Percentiles rank a stretch among this genome's conserved stretches.
Conservation (phyloP, 2,329 filamentous ascomycete species). For the Pseudogymnoascus sp. region DNA sequence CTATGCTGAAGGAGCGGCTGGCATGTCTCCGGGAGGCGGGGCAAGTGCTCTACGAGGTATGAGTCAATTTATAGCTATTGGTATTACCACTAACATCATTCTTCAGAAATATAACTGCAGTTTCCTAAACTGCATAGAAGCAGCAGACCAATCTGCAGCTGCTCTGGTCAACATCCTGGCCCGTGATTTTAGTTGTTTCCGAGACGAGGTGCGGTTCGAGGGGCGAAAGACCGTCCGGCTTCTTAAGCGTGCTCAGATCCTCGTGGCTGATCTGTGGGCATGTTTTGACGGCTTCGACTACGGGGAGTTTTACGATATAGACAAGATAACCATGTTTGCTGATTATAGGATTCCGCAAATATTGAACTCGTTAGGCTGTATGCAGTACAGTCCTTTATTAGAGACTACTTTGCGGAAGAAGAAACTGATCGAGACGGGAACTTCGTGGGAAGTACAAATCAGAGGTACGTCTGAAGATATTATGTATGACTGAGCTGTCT, state of each 20-base stretch:
- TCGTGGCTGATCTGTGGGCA: conserved; percentile 94
- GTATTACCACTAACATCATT: conserved; percentile 8
- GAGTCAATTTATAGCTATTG: conserved; percentile 11
- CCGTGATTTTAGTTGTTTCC: conserved; percentile 74
- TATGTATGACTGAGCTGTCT: conserved; percentile 5
- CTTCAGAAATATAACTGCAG: conserved; percentile 65
- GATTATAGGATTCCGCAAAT: conserved; percentile 97
- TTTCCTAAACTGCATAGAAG: conserved; percentile 63
- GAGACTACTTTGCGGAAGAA: conserved; percentile 59
- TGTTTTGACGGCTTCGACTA: conserved; percentile 77
- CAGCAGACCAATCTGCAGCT: conserved; percentile 72
- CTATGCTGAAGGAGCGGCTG: conserved; percentile 70
- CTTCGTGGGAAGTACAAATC: conserved; percentile 76
- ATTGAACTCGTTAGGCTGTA: conserved; percentile 69
- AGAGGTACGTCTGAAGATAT: conserved; percentile 48
- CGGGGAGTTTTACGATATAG: conserved; percentile 80
- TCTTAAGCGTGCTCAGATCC: conserved; percentile 90
- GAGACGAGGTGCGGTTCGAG: conserved; percentile 70
- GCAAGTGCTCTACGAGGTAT: conserved; percentile 66
- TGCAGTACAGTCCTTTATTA: conserved; percentile 76
- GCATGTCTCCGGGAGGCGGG: conserved; percentile 76
- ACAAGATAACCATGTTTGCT: conserved; percentile 96
- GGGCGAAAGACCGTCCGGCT: conserved; percentile 66
- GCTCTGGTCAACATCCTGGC: conserved; percentile 79
- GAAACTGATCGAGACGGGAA: conserved; percentile 60